Evolutionary conservation across 306 rosid species (phyloP).

Genomic region (Ormosia semicastrata): DNA sequence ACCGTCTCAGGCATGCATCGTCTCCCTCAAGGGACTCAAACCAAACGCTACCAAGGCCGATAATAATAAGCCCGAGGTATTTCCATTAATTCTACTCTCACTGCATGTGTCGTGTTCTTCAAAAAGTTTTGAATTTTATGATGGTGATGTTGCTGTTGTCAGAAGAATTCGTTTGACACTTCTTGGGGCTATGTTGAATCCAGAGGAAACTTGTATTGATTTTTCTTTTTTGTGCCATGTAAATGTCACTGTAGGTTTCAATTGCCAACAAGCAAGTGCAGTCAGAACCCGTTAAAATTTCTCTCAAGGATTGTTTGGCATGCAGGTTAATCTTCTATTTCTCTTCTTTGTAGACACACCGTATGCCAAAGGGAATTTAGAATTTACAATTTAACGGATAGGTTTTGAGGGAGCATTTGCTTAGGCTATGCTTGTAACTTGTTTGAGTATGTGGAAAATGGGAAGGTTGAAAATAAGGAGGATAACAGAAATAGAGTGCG

Average conservation of each 20-base stretch:
- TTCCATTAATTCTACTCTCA: not conserved
- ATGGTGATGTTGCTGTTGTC: not conserved
- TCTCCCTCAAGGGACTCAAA: conserved; percentile 81
- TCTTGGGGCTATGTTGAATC: not conserved
- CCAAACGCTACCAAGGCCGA: conserved; percentile 42
- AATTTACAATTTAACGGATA: not conserved
- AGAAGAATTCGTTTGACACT: no score
- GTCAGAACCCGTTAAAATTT: conserved; percentile 85
- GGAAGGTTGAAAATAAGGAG: not conserved
- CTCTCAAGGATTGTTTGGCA: conserved; percentile 96
- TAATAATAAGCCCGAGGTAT: conserved; percentile 66
- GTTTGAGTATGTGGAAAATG: not conserved
- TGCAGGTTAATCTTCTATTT: conserved; percentile 63
- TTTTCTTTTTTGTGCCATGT: not conserved
- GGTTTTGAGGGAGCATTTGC: not conserved
- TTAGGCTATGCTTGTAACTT: not conserved
- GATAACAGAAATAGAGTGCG: no score
- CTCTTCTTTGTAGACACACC: not conserved
- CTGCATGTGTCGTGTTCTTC: not conserved
- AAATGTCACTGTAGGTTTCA: conserved; percentile 50
- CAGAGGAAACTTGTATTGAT: not conserved
- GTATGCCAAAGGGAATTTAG: not conserved
- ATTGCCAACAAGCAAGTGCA: conserved; percentile 50
- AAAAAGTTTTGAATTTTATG: not conserved
- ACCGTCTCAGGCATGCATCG: conserved; percentile 90